Percentiles rank a stretch among this genome's conserved stretches.
These are phyloP conservation scores for Zymoseptoria brevis DNA, from an alignment of 2,329 filamentous ascomycete species.

Conservation along the genomic window DNA sequence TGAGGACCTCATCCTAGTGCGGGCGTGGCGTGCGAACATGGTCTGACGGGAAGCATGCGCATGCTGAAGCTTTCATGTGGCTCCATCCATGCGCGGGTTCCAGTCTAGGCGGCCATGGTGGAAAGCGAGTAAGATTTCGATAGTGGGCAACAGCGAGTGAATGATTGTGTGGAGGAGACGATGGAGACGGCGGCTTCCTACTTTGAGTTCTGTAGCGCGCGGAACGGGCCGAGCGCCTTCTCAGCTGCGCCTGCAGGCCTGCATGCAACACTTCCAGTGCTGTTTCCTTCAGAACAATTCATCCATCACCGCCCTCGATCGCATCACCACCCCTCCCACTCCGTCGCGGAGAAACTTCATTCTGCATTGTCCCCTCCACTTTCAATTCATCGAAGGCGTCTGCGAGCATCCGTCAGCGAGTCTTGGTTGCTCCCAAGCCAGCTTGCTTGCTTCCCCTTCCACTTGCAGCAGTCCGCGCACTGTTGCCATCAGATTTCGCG, in stretches of 20 bases:
- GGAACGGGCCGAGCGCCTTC: not conserved
- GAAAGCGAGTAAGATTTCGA: not conserved
- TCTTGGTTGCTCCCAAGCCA: not conserved
- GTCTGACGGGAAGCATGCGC: not conserved
- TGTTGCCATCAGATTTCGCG: not conserved
- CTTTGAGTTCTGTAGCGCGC: not conserved
- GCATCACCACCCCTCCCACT: not conserved
- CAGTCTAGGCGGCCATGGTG: not conserved
- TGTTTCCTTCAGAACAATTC: not conserved
- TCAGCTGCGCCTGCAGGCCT: not conserved
- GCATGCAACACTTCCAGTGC: not conserved
- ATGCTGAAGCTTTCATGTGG: not conserved
- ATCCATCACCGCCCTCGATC: not conserved
- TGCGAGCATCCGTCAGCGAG: not conserved
- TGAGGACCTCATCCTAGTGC: conserved; percentile 44
- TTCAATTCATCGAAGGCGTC: not conserved
- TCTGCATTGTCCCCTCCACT: not conserved
- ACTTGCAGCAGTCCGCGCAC: not conserved
- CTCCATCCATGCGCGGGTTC: not conserved
- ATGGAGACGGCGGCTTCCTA: not conserved
- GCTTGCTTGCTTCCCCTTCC: not conserved
- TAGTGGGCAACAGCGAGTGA: not conserved
- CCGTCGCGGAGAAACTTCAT: not conserved
- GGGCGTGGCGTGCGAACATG: conserved; percentile 16
- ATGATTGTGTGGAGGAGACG: not conserved